phyloP scores from a whole-genome alignment of 805 yeast genomes.

The Lachancea mirantina region DNA sequence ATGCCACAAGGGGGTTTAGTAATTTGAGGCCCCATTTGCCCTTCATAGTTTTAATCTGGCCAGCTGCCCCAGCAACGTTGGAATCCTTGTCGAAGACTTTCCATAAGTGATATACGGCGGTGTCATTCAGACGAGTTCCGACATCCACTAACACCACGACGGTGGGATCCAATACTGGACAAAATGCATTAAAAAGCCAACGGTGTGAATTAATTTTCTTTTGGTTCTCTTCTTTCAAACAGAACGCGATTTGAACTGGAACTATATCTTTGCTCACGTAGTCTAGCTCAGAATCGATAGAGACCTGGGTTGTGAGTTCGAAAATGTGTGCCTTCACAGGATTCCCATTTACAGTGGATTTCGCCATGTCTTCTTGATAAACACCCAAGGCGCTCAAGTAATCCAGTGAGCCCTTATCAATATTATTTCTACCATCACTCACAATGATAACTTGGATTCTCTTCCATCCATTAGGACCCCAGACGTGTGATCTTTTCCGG shows the following conservation, averaged over 20 bases:
- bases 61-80: constrained; percentile 98
- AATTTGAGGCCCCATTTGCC: constrained; percentile 81
- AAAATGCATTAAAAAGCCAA: constrained; percentile 93
- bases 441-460: constrained; percentile 87
- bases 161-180: constrained; percentile 88
- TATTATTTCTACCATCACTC: constrained; percentile 90
- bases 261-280: constrained; percentile 87
- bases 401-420: constrained; percentile 77
- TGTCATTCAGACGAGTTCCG: constrained; percentile 91
- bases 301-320: constrained; percentile 93
- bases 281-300: constrained; percentile 80
- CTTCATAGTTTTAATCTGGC: constrained; percentile 92
- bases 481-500: constrained; percentile 71
- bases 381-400: constrained; percentile 91
- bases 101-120: constrained; percentile 91
- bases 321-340: constrained; percentile 90
- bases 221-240: constrained; percentile 85
- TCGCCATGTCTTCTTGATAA: constrained; percentile 95
- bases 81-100: constrained; percentile 95
- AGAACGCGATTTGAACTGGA: constrained; percentile 90
- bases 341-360: constrained; percentile 85
- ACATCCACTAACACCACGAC: constrained; percentile 87
- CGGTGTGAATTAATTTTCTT: constrained; percentile 96
- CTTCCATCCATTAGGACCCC: constrained; percentile 98
- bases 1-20: constrained; percentile 86